Conservation (phyloP, 129 eudicot species). For the Flaveria linearis region DNA sequence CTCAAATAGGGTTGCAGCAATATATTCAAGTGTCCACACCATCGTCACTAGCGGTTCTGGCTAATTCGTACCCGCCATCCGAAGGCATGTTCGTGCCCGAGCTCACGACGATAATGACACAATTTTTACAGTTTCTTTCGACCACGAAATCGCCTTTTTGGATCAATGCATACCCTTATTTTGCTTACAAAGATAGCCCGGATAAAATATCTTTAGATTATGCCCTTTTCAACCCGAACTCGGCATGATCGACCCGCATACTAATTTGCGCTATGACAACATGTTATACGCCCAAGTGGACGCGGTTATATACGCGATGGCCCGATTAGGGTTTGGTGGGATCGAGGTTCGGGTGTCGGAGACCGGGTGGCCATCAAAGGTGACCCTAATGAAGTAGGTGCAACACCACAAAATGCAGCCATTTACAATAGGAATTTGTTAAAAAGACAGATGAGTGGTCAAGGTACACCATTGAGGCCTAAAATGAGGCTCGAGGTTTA, state of each 20-base stretch:
- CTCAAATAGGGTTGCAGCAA: conserved; percentile 51
- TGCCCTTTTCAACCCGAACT: conserved; percentile 69
- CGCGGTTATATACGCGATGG: conserved; percentile 80
- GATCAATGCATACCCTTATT: conserved; percentile 95
- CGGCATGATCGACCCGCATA: conserved; percentile 76
- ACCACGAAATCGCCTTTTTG: conserved; percentile 73
- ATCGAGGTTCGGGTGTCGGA: conserved; percentile 85
- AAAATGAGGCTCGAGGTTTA: conserved; percentile 70
- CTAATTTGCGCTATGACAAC: conserved; percentile 72
- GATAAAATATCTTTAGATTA: conserved; percentile 61
- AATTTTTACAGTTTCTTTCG: conserved; percentile 59
- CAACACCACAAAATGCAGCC: conserved; percentile 67
- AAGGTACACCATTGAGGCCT: conserved; percentile 94
- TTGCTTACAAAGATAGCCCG: conserved; percentile 77
- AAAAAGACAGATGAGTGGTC: conserved; percentile 57
- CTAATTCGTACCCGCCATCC: conserved; percentile 80
- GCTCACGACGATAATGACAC: conserved; percentile 57
- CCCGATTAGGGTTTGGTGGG: conserved; percentile 68
- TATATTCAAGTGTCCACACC: conserved; percentile 78
- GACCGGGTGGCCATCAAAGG: conserved; percentile 96
- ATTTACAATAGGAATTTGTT: conserved; percentile 66
- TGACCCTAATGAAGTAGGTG: conserved; percentile 67
- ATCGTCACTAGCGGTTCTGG: conserved; percentile 65
- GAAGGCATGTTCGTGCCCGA: conserved; percentile 66
- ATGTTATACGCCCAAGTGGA: conserved; percentile 97